Percentiles rank a stretch among this genome's conserved stretches.
Evolutionary conservation across 2,329 filamentous ascomycete genomes (phyloP).

Genomic region (Alternaria sp.): DNA sequence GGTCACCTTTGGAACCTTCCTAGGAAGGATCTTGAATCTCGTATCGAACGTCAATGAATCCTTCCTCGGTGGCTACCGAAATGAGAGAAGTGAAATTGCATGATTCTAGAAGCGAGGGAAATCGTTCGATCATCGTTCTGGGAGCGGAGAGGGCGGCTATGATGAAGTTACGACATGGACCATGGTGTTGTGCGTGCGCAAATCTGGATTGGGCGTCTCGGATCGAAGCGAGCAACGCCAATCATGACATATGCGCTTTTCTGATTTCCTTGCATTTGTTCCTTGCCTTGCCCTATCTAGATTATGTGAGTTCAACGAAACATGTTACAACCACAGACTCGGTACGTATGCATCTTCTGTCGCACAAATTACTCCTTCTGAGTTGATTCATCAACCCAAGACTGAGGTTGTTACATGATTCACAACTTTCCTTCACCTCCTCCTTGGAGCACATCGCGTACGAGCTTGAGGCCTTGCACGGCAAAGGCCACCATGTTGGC

Average conservation of each 20-base stretch:
- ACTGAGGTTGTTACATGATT: neutral
- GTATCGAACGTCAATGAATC: neutral
- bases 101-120: neutral
- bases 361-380: neutral
- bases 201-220: neutral
- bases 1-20: neutral
- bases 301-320: neutral
- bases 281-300: neutral
- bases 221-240: neutral
- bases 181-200: neutral
- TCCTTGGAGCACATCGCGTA: constrained; percentile 62
- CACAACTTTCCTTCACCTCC: constrained; percentile 46
- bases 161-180: neutral
- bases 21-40: neutral
- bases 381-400: neutral
- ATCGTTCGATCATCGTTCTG: neutral
- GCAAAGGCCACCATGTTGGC: constrained; percentile 70
- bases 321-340: neutral
- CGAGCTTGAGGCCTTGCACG: constrained; percentile 61
- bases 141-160: neutral
- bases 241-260: neutral
- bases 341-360: neutral
- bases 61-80: neutral
- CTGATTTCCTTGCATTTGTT: neutral
- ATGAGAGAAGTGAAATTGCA: neutral